These are phyloP conservation scores for Penicillium polonicum DNA, from an alignment of 2,329 filamentous ascomycete species.

Conservation along the genomic window DNA sequence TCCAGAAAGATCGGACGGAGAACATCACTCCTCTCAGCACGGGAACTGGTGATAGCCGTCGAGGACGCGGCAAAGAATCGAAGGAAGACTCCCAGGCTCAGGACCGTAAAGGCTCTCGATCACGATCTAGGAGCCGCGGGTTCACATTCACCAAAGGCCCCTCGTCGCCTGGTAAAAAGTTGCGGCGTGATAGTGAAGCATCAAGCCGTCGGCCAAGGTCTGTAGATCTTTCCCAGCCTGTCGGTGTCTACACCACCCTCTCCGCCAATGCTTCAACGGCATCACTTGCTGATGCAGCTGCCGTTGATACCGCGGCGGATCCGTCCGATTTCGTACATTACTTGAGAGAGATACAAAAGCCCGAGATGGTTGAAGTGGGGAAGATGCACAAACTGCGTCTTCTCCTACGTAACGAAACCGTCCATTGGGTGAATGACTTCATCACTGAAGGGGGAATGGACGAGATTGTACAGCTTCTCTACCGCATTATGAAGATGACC, in stretches of 20 bases:
- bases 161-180: constrained; percentile 70
- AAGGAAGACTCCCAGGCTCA: constrained; percentile 40
- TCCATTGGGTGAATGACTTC: constrained; percentile 92
- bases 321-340: constrained; percentile 86
- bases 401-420: constrained; percentile 87
- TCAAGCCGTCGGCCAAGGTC: constrained; percentile 71
- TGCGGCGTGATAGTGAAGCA: constrained; percentile 64
- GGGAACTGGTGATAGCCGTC: constrained; percentile 36
- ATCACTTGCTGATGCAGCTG: constrained; percentile 58
- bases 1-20: constrained; percentile 80
- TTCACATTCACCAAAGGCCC: constrained; percentile 76
- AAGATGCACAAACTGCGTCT: constrained; percentile 91
- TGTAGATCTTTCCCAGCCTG: constrained; percentile 63
- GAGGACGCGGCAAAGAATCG: constrained; percentile 45
- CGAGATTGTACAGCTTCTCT: constrained; percentile 79
- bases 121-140: constrained; percentile 65
- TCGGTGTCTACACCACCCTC: constrained; percentile 56
- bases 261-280: constrained; percentile 57
- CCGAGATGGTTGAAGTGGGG: constrained; percentile 84
- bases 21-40: constrained; percentile 52
- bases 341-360: constrained; percentile 75
- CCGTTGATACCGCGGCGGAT: constrained; percentile 70
- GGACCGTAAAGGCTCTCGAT: constrained; percentile 49
- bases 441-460: constrained; percentile 87
- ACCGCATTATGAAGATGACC: constrained; percentile 92